Conservation (phyloP, 495 filamentous ascomycete genomes). For the Pyrenula massariospora region DNA sequence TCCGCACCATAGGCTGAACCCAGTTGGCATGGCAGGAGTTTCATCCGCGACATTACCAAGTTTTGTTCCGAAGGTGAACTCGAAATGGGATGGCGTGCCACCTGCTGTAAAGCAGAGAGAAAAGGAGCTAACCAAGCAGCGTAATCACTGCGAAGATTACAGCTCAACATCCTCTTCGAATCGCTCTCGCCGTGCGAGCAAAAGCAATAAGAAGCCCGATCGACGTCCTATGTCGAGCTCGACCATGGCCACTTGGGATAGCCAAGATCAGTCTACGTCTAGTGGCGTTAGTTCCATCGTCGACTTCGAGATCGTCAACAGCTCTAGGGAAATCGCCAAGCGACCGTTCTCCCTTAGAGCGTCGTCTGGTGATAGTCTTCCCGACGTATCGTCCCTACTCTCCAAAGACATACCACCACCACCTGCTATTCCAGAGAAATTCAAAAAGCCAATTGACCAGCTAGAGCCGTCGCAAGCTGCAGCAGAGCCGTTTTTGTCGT, state of each 20-base stretch:
- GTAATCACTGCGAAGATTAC: background rate
- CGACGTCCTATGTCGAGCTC: background rate
- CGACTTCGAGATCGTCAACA: background rate
- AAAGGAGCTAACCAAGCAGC: background rate
- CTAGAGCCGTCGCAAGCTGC: background rate
- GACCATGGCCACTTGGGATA: background rate
- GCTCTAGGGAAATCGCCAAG: background rate
- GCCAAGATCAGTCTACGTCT: background rate
- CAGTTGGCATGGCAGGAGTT: background rate
- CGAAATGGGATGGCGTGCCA: constrained; percentile 1
- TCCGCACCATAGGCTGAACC: background rate
- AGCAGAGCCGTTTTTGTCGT: background rate
- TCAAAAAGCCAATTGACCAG: background rate
- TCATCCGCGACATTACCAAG: background rate
- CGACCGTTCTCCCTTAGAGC: background rate
- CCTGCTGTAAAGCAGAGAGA: background rate
- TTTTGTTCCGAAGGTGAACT: background rate
- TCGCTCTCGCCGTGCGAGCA: background rate
- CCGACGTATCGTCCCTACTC: background rate
- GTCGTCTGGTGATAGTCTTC: background rate
- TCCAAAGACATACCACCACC: background rate
- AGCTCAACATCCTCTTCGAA: background rate
- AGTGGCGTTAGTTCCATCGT: background rate
- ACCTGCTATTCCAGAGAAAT: background rate
- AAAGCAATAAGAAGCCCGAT: background rate